Base-by-base conservation (phyloP, 1,284 basidiomycete species). In the Boletus semigastroideus region DNA sequence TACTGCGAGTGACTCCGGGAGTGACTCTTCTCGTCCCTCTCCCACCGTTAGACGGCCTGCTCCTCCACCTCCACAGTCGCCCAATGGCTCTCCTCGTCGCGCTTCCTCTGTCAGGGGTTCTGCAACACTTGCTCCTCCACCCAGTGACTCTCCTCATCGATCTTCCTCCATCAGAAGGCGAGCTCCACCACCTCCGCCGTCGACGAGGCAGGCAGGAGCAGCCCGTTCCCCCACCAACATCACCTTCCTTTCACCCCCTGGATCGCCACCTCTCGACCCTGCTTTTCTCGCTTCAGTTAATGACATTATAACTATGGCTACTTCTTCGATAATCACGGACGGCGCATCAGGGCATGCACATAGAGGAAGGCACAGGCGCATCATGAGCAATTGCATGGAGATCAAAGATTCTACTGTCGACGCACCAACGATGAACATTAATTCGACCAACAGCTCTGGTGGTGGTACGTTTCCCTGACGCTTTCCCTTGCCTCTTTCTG, bases 391-490 rank as follows among this genome's bases (percentile, higher is more conserved):
- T 16, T 56, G 46, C 28, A 1, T 64, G 8, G 43, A 51, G 1
- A 20, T 61, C n/a, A 25, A 0, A 0, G 7, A 2, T 22, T 51
- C 59, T 12, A 46, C 4, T 3, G 48, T 31, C 12, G 44, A 49
- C 0, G 61, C 61, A 22, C 0, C 50, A 7, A 61, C 59, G 6
- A 2, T 63, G 33, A 59, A 63, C 39, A 56, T 48, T 40, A 43
- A 43, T 22, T 46, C 46, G 30, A 3, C 8, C 22, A 28, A 53
- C 0, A 42, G 46, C 9, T 20, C 48, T 7, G 61, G 59, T n/a
- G 39, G 56, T 40, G 50, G 59, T 64, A 14, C 39, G 59, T 49
- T 36, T 19, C 13, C 9, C 25, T 41, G 5, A n/a, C 20, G 1
- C 27, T 20, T 25, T 25, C 5, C 3, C 30, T 16, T 14, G 7